These are phyloP conservation scores for Neoscytalidium dimidiatum DNA, from an alignment of 2,329 filamentous ascomycete species.

Conservation along the genomic window DNA sequence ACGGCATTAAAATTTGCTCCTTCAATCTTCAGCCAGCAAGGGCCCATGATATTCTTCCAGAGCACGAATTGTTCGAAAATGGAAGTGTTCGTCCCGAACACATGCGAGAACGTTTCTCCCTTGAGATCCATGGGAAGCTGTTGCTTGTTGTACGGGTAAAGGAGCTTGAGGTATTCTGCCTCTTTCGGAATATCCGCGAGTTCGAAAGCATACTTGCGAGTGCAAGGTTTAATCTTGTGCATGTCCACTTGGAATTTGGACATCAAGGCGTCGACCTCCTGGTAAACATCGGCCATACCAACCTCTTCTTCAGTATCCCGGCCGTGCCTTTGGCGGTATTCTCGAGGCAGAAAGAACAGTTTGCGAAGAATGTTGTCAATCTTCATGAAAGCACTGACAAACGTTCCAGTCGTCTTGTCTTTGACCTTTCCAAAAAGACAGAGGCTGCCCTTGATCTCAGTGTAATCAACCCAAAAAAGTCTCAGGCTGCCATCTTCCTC, in stretches of 20 bases:
- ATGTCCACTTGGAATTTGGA: slow-evolving; percentile 79
- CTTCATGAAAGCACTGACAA: slow-evolving; percentile 93
- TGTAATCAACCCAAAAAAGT: slow-evolving; percentile 98
- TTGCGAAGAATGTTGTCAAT: slow-evolving; percentile 92
- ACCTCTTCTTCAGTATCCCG: slow-evolving; percentile 75
- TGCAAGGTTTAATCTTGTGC: slow-evolving; percentile 91
- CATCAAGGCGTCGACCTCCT: slow-evolving; percentile 88
- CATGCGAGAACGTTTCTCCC: slow-evolving; percentile 89
- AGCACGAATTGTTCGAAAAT: slow-evolving; percentile 98
- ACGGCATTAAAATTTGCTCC: slow-evolving; percentile 80
- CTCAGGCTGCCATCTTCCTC: slow-evolving; percentile 89
- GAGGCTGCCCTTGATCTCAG: slow-evolving; percentile 84
- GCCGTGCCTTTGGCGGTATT: slow-evolving; percentile 60
- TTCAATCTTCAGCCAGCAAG: slow-evolving; percentile 92
- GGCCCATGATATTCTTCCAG: slow-evolving; percentile 99
- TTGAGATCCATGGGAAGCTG: slow-evolving; percentile 68
- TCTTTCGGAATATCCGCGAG: slow-evolving; percentile 83
- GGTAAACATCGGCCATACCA: slow-evolving; percentile 84
- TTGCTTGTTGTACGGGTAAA: slow-evolving; percentile 90
- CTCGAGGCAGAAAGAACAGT: slow-evolving; percentile 86
- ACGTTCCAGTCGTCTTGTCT: slow-evolving; percentile 77
- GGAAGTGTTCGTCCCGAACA: slow-evolving; percentile 91
- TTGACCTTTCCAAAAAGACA: slow-evolving; percentile 96
- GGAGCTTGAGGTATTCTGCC: slow-evolving; percentile 87
- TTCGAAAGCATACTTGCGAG: slow-evolving; percentile 94